Percentiles rank a stretch among this genome's conserved stretches.
These are phyloP conservation scores for Aspergillus fructus DNA, from an alignment of 2,329 filamentous ascomycete genomes.

Conservation along the genomic window DNA sequence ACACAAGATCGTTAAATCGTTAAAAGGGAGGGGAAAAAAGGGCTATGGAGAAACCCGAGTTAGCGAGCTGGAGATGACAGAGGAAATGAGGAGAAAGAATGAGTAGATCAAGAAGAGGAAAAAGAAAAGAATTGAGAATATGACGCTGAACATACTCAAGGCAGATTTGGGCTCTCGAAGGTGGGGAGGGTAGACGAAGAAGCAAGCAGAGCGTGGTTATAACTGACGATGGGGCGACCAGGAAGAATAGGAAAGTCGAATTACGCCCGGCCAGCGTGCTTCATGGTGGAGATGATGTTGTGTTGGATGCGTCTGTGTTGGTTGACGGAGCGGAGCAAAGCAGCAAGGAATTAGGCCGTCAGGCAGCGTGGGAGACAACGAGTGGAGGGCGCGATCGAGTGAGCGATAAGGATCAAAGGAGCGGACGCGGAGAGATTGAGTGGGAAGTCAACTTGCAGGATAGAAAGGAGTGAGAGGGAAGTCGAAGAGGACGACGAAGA, in stretches of 20 bases:
- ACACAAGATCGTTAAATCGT: slow-evolving; percentile 18
- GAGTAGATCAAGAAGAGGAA: slow-evolving; percentile 3
- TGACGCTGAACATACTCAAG: slow-evolving; percentile 14
- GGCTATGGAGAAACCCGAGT: slow-evolving; percentile 7
- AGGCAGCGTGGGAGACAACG: slow-evolving; percentile 20
- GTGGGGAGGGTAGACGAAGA: background rate
- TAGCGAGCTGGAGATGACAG: slow-evolving; percentile 6
- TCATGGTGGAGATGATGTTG: slow-evolving; percentile 26
- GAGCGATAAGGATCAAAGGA: background rate
- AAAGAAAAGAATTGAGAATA: slow-evolving; percentile 7
- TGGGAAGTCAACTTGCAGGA: background rate
- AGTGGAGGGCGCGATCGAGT: background rate
- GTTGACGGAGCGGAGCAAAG: slow-evolving; percentile 14
- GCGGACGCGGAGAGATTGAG: background rate
- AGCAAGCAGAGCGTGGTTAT: background rate
- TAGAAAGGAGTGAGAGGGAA: background rate
- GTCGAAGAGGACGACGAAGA: background rate
- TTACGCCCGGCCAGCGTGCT: slow-evolving; percentile 25
- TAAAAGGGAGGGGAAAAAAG: background rate
- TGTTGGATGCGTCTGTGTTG: slow-evolving; percentile 14
- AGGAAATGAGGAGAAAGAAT: slow-evolving; percentile 1
- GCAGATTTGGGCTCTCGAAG: background rate
- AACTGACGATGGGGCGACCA: slow-evolving; percentile 1
- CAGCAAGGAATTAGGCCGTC: slow-evolving; percentile 21
- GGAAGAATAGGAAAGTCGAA: slow-evolving; percentile 6